Conservation (phyloP, 352 stramenopile genomes). For the Phytophthora pseudosyringae region DNA sequence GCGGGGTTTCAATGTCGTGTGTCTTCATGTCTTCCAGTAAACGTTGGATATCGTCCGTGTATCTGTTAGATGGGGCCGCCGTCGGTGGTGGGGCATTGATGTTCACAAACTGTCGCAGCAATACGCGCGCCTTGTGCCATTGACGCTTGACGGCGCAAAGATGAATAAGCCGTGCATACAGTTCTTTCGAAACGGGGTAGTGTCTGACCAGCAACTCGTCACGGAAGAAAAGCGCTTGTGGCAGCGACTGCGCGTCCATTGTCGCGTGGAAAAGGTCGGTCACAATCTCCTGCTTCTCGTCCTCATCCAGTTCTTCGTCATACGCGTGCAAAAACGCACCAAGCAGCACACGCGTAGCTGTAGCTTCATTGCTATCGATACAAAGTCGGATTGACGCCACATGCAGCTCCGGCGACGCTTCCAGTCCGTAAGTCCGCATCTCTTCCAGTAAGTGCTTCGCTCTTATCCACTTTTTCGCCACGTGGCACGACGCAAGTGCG, state of each 20-base stretch:
- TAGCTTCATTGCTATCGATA: constrained; percentile 56
- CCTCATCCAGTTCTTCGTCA: constrained; percentile 40
- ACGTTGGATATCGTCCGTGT: constrained; percentile 53
- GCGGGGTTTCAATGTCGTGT: constrained; percentile 43
- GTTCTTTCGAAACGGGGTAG: constrained; percentile 37
- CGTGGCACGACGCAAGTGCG: constrained; percentile 60
- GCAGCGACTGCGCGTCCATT: constrained; percentile 49
- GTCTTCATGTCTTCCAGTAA: constrained; percentile 59
- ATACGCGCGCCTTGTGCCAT: constrained; percentile 61
- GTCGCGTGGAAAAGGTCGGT: constrained; percentile 49
- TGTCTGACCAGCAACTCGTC: constrained; percentile 50
- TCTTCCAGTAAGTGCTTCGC: constrained; percentile 74
- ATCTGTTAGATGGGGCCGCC: constrained; percentile 43
- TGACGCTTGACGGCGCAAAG: constrained; percentile 52
- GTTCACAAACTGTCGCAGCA: constrained; percentile 58
- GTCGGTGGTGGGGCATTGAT: constrained; percentile 40
- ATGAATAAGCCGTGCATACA: constrained; percentile 57
- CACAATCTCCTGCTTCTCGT: constrained; percentile 51
- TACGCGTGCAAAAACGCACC: constrained; percentile 49
- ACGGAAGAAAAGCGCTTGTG: constrained; percentile 67
- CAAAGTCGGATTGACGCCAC: constrained; percentile 57
- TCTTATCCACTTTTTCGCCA: constrained; percentile 70
- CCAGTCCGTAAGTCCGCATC: constrained; percentile 56
- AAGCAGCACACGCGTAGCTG: constrained; percentile 55
- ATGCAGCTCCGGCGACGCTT: constrained; percentile 62